A percentile compares a stretch with the other conserved stretches of the same genome.
Conservation (phyloP, 768 basidiomycete species). For the Neoboletus subvelutipes region DNA sequence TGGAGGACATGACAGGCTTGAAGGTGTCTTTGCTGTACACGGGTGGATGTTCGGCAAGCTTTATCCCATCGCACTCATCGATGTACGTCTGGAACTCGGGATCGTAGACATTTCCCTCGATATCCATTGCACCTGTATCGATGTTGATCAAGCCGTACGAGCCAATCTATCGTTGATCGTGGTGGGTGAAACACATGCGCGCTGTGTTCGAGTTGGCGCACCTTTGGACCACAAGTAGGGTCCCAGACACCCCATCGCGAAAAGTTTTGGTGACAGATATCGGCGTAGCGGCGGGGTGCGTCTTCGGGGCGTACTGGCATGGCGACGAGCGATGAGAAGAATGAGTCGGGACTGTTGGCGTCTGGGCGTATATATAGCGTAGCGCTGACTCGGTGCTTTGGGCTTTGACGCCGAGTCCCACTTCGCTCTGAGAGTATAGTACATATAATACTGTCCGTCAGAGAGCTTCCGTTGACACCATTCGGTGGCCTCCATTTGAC, state of each 20-base stretch:
- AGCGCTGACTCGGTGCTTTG: background rate
- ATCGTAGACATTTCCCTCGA: constrained; percentile 28
- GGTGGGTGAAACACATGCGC: background rate
- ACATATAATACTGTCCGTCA: background rate
- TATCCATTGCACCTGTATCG: constrained; percentile 27
- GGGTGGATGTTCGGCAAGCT: constrained; percentile 14
- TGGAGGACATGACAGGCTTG: background rate
- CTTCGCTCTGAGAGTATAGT: background rate
- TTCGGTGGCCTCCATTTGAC: background rate
- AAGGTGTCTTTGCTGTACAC: background rate
- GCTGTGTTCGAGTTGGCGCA: background rate
- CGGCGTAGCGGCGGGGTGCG: constrained; percentile 12
- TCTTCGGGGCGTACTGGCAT: background rate
- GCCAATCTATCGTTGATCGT: background rate
- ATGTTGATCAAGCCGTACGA: constrained; percentile 31
- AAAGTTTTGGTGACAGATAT: constrained; percentile 5
- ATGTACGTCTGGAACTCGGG: constrained; percentile 10
- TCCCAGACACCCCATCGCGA: constrained; percentile 9
- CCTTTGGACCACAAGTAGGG: background rate
- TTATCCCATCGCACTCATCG: constrained; percentile 17
- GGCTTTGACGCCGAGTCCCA: background rate
- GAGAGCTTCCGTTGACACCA: background rate
- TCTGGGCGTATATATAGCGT: background rate
- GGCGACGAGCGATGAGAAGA: background rate
- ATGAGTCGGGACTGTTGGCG: background rate